Conservation (phyloP, 768 basidiomycete species). For the Leccinum sublutescens region DNA sequence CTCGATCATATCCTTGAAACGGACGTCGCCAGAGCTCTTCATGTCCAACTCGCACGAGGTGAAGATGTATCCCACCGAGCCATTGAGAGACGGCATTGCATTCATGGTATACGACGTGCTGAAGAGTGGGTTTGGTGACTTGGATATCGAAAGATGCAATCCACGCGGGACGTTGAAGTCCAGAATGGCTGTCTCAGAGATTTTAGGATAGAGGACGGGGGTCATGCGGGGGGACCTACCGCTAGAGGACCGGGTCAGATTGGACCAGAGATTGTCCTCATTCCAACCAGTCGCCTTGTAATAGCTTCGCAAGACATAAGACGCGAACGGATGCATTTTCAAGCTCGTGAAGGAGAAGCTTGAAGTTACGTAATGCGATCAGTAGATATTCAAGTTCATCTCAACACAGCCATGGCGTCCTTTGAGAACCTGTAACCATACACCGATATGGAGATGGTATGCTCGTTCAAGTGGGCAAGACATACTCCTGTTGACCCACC, state of each 20-base stretch:
- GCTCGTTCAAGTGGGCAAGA: no score
- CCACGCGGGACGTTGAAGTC: conserved; percentile 89
- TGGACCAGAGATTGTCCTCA: conserved; percentile 91
- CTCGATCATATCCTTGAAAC: conserved; percentile 87
- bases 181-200: conserved; percentile 62
- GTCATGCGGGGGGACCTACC: conserved; percentile 46
- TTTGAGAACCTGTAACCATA: no score
- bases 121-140: conserved; percentile 86
- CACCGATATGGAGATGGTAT: no score
- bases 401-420: no score
- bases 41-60: conserved; percentile 81
- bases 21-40: conserved; percentile 64
- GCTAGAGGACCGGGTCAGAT: conserved; percentile 85
- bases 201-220: conserved; percentile 6
- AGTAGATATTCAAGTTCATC: no score
- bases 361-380: background rate
- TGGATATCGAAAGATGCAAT: conserved; percentile 76
- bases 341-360: background rate
- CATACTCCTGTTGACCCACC: no score
- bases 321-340: conserved; percentile 80
- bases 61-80: conserved; percentile 91
- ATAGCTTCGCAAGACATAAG: conserved; percentile 86
- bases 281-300: conserved; percentile 96
- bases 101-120: conserved; percentile 92
- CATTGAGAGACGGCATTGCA: conserved; percentile 88